Evolutionary conservation across 163 green algal species (phyloP), one percentile per base, ranked within the genome.

Genomic region (Scenedesmus sp.): DNA sequence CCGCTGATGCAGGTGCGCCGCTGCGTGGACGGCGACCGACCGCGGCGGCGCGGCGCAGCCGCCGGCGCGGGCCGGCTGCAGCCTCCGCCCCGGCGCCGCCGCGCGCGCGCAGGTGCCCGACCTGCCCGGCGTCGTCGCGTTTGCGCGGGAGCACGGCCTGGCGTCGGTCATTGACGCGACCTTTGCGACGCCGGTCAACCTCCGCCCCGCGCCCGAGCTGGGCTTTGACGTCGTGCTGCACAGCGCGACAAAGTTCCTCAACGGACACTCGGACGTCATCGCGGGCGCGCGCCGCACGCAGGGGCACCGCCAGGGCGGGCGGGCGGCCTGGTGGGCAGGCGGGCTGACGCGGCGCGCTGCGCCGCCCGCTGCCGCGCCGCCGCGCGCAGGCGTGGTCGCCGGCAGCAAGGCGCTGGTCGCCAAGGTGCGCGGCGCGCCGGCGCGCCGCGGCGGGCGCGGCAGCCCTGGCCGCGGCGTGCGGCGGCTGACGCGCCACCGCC

Each of bases 201-300:
- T 86, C 51, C 70, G 66, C 72, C 84, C 87, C 20, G 60, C 77
- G 10, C 20, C 56, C 2, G 28, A 80, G 17, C 36, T 75, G 28
- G 87, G 87, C 28, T 85, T 91, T 75, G 75, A 87, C 63, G 24
- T 91, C 4, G 80, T 89, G n/a, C 15, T 87, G 29, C 80, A 91
- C 47, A 81, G 51, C 7, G 84, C 84, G 31, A 91, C 87, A 14
- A 91, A 91, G 73, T 91, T 82, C 56, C 57, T 88, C 48, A 86
- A 87, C 42, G 86, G 84, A 9, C 86, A 91, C 51, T 81, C 71
- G 20, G 86, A 91, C 51, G 4, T 91, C 44, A 80, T 86, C 9
- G 84, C 79, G 42, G 86, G 86, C 15, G 66, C 63, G 39, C 28
- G 58, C 54, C 42, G 58, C n/a, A 39, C 10, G n/a, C n/a, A n/a